These are phyloP conservation scores for Colletotrichum lini DNA, from an alignment of 2,329 filamentous ascomycete species.

Conservation along the genomic window DNA sequence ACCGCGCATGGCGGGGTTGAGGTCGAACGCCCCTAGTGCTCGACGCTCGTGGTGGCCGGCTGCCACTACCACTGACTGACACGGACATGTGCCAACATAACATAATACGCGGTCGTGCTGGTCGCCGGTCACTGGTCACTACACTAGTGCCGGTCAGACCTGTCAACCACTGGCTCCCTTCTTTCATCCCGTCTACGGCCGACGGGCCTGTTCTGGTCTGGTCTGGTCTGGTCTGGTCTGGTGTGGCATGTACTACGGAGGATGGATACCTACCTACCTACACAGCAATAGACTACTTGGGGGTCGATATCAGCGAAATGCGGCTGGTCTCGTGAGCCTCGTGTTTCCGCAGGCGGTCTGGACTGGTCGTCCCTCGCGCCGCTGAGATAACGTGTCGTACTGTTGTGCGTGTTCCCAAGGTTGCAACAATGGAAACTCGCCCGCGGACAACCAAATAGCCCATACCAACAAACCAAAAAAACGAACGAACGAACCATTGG, in stretches of 20 bases:
- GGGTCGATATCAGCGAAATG: constrained; percentile 7
- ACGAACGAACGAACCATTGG: constrained; percentile 6
- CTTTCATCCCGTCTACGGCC: constrained; percentile 26
- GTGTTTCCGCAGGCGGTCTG: constrained; percentile 20
- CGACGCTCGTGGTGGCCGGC: background rate
- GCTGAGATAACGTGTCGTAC: constrained; percentile 15
- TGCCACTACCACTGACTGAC: constrained; percentile 3
- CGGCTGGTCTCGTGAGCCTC: constrained; percentile 11
- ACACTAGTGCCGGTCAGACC: constrained; percentile 8
- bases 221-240: no score
- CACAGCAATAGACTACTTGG: no score
- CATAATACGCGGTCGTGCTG: no score
- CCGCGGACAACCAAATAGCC: background rate
- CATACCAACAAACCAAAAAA: no score
- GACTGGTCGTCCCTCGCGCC: constrained; percentile 21
- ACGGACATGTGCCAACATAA: constrained; percentile 15
- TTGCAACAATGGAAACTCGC: constrained; percentile 2
- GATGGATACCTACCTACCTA: no score
- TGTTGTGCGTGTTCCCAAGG: background rate
- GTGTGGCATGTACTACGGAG: no score
- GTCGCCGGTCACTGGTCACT: background rate
- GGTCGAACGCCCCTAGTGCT: constrained; percentile 7
- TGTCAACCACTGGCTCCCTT: constrained; percentile 21
- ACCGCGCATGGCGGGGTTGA: constrained; percentile 25
- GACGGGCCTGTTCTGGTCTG: background rate